Conservation (phyloP, 352 stramenopile genomes). For the Peronosclerospora sorghi region DNA sequence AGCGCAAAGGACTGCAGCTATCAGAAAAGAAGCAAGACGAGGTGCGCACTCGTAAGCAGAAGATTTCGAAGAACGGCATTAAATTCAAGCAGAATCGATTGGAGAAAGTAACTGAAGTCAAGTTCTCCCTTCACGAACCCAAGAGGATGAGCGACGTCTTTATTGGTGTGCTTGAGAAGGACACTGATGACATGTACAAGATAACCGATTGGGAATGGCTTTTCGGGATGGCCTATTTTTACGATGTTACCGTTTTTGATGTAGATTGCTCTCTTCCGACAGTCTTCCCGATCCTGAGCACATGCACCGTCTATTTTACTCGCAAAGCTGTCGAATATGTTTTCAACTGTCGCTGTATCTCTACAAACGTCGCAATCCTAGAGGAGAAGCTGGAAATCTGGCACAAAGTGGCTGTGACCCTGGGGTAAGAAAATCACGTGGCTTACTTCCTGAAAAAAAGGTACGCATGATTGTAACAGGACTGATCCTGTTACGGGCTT, state of each 20-base stretch:
- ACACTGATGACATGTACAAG: conserved; percentile 67
- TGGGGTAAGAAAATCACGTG: conserved; percentile 79
- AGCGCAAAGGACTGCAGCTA: conserved; percentile 79
- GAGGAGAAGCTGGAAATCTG: conserved; percentile 76
- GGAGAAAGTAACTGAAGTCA: conserved; percentile 77
- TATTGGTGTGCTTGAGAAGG: conserved; percentile 53
- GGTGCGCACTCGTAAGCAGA: conserved; percentile 76
- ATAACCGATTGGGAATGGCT: conserved; percentile 9
- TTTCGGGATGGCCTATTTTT: background rate
- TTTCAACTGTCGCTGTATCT: conserved; percentile 77
- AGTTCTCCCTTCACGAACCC: conserved; percentile 62
- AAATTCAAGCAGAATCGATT: conserved; percentile 81
- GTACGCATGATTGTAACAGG: conserved; percentile 21
- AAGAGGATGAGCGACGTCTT: conserved; percentile 74
- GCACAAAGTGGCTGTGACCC: conserved; percentile 54
- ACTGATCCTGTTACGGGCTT: no score
- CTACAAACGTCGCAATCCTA: conserved; percentile 72
- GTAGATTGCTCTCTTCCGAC: conserved; percentile 73
- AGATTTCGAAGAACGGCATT: conserved; percentile 71
- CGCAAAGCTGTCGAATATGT: conserved; percentile 68
- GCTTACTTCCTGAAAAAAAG: conserved; percentile 76
- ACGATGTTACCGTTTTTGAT: background rate
- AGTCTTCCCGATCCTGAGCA: conserved; percentile 84
- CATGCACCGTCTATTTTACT: conserved; percentile 73
- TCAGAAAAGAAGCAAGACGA: conserved; percentile 48